phyloP scores from a whole-genome alignment of 1,139 yeast species.

The Diutina sp. region DNA sequence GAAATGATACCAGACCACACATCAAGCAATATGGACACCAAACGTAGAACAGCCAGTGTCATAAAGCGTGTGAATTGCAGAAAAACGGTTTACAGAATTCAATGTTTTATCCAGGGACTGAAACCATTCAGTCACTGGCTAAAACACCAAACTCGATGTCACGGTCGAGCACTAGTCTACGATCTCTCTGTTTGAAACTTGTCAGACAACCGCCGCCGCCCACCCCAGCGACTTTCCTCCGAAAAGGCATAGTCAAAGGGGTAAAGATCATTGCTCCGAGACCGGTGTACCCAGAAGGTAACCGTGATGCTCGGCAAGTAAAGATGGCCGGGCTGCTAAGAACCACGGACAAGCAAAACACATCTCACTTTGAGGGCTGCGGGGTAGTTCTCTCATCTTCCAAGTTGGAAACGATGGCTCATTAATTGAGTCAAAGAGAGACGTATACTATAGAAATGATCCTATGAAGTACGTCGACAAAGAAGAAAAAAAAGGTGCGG shows the following conservation, averaged over 20 bases:
- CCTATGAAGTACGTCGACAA: constrained; percentile 91
- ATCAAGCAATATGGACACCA: too few species aligned
- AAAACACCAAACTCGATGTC: not conserved
- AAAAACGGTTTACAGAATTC: too few species aligned
- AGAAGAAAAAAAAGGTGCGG: constrained; percentile 22
- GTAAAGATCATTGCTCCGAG: constrained; percentile 99
- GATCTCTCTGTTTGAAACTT: constrained; percentile 33
- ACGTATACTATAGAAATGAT: constrained; percentile 99
- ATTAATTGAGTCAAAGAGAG: constrained; percentile 98
- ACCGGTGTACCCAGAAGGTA: not conserved
- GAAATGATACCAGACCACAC: too few species aligned
- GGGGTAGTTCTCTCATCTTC: constrained; percentile 97
- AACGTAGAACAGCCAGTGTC: not conserved
- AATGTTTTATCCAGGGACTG: not conserved
- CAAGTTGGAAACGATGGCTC: constrained; percentile 99
- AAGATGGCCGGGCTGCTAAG: constrained; percentile 82
- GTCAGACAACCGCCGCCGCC: constrained; percentile 99
- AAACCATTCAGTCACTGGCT: not conserved
- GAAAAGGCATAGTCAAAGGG: constrained; percentile 75
- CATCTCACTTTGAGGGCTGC: constrained; percentile 72
- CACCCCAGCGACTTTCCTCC: constrained; percentile 85
- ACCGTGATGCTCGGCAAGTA: constrained; percentile 13
- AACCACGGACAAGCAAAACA: constrained; percentile 73
- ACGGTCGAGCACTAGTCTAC: not conserved
- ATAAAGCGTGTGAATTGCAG: too few species aligned